Percentiles rank a stretch among this genome's conserved stretches.
Evolutionary conservation across 257 asterid species (phyloP).

Genomic region (Plantago ovata): DNA sequence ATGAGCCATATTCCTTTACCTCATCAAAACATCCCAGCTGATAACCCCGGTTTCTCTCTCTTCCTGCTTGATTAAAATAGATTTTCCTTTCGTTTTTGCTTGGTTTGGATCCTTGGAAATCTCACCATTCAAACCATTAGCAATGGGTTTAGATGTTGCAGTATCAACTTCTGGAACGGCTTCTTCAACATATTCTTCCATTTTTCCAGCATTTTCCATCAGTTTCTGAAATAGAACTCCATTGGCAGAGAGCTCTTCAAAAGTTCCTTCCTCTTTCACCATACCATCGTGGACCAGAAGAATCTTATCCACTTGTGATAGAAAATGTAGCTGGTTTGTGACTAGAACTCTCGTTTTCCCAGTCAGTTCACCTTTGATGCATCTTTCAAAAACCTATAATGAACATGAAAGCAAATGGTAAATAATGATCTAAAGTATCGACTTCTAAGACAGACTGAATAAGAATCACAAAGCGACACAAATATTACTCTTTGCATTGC

Average conservation of each 20-base stretch:
- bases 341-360: conserved; percentile 93
- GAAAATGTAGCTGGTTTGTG: conserved; percentile 94
- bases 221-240: conserved; percentile 74
- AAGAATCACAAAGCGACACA: conserved; percentile 5
- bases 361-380: conserved; percentile 80
- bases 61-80: conserved; percentile 92
- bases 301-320: conserved; percentile 90
- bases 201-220: conserved; percentile 99
- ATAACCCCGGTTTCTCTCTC: conserved; percentile 98
- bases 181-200: conserved; percentile 88
- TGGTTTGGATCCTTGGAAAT: conserved; percentile 41
- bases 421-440: background rate
- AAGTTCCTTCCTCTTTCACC: conserved; percentile 98
- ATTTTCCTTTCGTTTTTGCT: conserved; percentile 53
- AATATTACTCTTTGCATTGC: conserved; percentile 5
- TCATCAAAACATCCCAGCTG: conserved; percentile 73
- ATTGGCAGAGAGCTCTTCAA: conserved; percentile 80
- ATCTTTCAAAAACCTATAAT: conserved; percentile 76
- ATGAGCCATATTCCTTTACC: conserved; percentile 35
- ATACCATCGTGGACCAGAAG: conserved; percentile 88
- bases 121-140: conserved; percentile 48
- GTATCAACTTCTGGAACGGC: conserved; percentile 29
- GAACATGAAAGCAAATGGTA: conserved; percentile 17
- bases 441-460: conserved; percentile 8
- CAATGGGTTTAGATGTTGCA: conserved; percentile 35